Conservation (phyloP, 2,329 filamentous ascomycete genomes). For the Lecanicillium sp. region DNA sequence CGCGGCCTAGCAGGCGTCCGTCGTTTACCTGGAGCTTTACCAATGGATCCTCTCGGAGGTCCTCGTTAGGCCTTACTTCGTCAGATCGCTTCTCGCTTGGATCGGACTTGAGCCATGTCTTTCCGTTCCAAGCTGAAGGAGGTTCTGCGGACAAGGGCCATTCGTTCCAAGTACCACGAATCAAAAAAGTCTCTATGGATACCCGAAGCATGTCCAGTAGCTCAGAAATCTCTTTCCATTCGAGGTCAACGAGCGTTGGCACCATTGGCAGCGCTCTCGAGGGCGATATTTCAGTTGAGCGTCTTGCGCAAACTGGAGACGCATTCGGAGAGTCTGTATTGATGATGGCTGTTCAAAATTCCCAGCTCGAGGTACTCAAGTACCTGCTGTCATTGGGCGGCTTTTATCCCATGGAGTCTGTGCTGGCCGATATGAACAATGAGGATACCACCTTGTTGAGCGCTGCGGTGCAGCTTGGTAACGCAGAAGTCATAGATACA, state of each 20-base stretch:
- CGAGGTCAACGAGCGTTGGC: slow-evolving; percentile 68
- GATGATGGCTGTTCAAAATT: slow-evolving; percentile 77
- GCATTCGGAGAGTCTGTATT: slow-evolving; percentile 72
- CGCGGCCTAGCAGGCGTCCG: slow-evolving; percentile 32
- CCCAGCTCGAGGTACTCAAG: slow-evolving; percentile 61
- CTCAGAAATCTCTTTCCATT: slow-evolving; percentile 77
- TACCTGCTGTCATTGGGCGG: slow-evolving; percentile 74
- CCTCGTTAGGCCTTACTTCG: slow-evolving; percentile 32
- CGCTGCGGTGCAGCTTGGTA: slow-evolving; percentile 80
- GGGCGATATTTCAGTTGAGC: slow-evolving; percentile 79
- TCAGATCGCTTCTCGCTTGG: slow-evolving; percentile 48
- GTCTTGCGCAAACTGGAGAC: slow-evolving; percentile 63
- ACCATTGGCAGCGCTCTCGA: slow-evolving; percentile 68
- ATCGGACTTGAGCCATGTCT: slow-evolving; percentile 70
- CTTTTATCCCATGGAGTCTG: slow-evolving; percentile 62
- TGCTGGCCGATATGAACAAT: slow-evolving; percentile 80
- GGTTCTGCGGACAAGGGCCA: slow-evolving; percentile 33
- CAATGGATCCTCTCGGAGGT: slow-evolving; percentile 27
- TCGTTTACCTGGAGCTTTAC: slow-evolving; percentile 41
- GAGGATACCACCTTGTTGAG: slow-evolving; percentile 85
- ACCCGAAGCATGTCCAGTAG: slow-evolving; percentile 80
- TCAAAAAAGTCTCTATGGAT: slow-evolving; percentile 84
- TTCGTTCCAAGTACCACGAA: slow-evolving; percentile 35
- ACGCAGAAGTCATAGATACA: slow-evolving; percentile 65
- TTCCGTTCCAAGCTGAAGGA: slow-evolving; percentile 65